Conservation (phyloP, 345 rosid genomes). For the Eucalyptus leucophloia region DNA sequence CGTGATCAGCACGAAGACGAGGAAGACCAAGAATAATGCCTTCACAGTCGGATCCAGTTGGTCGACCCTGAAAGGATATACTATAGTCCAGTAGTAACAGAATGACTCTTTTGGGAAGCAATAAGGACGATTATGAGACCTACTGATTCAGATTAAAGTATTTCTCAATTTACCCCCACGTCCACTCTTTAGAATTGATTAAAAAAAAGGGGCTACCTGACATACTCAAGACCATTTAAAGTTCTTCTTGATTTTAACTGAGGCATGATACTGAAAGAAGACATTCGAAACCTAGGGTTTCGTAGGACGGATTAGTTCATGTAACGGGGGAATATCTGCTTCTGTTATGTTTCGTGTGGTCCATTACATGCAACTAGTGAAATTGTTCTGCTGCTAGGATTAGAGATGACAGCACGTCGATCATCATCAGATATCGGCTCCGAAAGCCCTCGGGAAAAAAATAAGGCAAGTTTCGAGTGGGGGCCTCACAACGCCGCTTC, state of each 20-base stretch:
- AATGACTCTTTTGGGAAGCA: not conserved
- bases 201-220: fast-evolving
- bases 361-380: not conserved
- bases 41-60: not conserved
- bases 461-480: not conserved
- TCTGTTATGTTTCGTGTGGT: not conserved
- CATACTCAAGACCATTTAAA: not conserved
- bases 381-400: not conserved
- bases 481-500: not conserved
- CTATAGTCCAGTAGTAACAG: not conserved
- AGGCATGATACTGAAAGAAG: not conserved
- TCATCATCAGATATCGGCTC: not conserved
- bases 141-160: not conserved
- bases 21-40: not conserved
- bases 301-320: not conserved
- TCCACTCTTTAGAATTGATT: not conserved
- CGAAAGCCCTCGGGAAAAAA: not conserved
- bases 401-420: not conserved
- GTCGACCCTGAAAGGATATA: not conserved
- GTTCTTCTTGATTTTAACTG: not conserved
- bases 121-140: not conserved
- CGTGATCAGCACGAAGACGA: not conserved
- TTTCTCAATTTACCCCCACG: not conserved
- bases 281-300: not conserved
- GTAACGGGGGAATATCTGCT: not conserved